Percentiles rank a stretch among this genome's conserved stretches.
phyloP scores from a whole-genome alignment of 441 rosid species.

The Pelargonium fulgidum region DNA sequence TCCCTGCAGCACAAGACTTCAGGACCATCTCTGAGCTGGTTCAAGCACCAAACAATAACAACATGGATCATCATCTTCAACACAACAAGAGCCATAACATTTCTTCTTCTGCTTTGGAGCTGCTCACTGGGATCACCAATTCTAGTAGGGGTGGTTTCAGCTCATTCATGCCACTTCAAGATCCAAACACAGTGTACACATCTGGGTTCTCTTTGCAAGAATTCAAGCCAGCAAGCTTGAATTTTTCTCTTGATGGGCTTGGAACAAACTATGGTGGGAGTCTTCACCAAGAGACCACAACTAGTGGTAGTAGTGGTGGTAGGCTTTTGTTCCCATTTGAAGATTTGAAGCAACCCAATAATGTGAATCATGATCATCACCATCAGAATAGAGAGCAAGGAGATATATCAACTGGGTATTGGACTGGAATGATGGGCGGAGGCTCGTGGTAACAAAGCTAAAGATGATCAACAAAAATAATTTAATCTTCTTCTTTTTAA shows the following conservation, averaged over 20 bases:
- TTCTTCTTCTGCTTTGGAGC: conserved; percentile 46
- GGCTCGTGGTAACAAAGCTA: conserved; percentile 61
- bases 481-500: conserved; percentile 17
- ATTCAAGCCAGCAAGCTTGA: conserved; percentile 53
- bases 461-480: conserved; percentile 15
- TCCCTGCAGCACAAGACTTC: conserved; percentile 36
- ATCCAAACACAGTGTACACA: conserved; percentile 39
- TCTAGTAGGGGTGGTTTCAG: conserved; percentile 34
- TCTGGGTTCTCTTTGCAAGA: conserved; percentile 58
- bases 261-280: conserved; percentile 40
- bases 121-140: conserved; percentile 47
- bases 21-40: conserved; percentile 51
- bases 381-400: conserved; percentile 41
- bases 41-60: conserved; percentile 17
- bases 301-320: conserved; percentile 24
- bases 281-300: too few relatives aligned
- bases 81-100: conserved; percentile 26
- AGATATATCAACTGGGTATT: conserved; percentile 55
- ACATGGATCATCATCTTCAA: too few relatives aligned
- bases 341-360: conserved; percentile 56
- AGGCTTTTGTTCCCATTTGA: conserved; percentile 73
- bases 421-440: conserved; percentile 81
- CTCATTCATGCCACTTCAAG: conserved; percentile 48
- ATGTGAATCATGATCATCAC: conserved; percentile 8
- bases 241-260: conserved; percentile 62